These are phyloP conservation scores for Yarrowia deformans DNA, from an alignment of 805 yeast genomes.

Conservation along the genomic window DNA sequence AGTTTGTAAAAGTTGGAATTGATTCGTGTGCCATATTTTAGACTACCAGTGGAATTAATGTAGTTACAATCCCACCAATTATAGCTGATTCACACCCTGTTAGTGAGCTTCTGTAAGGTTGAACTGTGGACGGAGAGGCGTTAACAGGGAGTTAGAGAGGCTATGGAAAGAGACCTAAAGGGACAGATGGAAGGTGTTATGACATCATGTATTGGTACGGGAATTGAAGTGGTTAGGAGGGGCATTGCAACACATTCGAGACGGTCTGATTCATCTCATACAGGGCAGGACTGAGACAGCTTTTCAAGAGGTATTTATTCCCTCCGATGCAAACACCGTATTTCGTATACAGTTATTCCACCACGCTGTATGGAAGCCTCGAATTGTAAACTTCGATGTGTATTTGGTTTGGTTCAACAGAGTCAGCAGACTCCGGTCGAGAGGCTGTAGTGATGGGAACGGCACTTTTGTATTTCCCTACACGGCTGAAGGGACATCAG, in stretches of 20 bases:
- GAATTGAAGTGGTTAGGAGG: neutral
- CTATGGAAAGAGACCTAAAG: neutral
- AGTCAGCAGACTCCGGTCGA: conserved; percentile 2
- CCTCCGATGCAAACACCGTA: neutral
- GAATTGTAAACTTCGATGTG: neutral
- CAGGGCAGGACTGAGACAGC: neutral
- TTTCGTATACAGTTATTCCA: conserved; percentile 10
- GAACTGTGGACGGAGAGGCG: neutral
- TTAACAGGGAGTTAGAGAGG: neutral
- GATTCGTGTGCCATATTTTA: no score
- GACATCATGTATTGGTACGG: neutral
- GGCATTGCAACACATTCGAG: neutral
- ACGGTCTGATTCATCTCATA: neutral
- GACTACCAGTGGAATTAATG: no score
- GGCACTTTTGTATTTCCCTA: neutral
- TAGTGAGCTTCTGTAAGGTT: neutral
- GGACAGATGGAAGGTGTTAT: neutral
- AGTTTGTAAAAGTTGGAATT: neutral
- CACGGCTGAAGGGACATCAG: conserved; percentile 7
- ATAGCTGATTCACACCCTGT: no score
- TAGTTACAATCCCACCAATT: no score
- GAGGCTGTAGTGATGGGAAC: conserved; percentile 25
- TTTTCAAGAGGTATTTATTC: no score
- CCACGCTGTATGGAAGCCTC: conserved; percentile 3
- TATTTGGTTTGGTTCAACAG: neutral